Evolutionary conservation across 1,284 basidiomycete genomes (phyloP).

Genomic region (Cryptococcus sp.): DNA sequence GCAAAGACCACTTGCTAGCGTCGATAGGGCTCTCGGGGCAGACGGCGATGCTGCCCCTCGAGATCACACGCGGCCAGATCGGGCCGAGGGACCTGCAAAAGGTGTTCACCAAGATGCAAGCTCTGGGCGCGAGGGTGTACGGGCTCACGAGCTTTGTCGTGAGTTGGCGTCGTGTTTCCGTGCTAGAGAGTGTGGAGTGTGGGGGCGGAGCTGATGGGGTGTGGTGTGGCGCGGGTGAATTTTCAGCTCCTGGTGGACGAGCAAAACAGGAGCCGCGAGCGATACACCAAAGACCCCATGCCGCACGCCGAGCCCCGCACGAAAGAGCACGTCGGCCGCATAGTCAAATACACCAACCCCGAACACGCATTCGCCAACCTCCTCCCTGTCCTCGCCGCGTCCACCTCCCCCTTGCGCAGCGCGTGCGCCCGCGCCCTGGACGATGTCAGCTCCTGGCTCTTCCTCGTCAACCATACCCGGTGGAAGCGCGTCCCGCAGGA

Average conservation of each 20-base stretch:
- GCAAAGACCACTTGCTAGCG: conserved; percentile 29
- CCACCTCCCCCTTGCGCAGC: conserved; percentile 53
- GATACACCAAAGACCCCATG: conserved; percentile 8
- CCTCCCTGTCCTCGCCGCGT: conserved; percentile 54
- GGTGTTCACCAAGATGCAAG: conserved; percentile 40
- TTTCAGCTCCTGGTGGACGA: conserved; percentile 42
- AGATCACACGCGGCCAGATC: conserved; percentile 51
- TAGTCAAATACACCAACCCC: conserved; percentile 17
- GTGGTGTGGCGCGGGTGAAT: too few species aligned
- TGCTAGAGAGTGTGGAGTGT: too few species aligned
- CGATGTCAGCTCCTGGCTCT: conserved; percentile 48
- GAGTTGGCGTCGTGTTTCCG: conserved; percentile 9
- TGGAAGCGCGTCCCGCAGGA: conserved; percentile 47
- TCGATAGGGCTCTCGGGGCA: conserved; percentile 32
- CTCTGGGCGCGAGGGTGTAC: conserved; percentile 34
- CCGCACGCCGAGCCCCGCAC: conserved; percentile 13
- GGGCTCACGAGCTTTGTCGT: conserved; percentile 40
- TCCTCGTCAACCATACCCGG: conserved; percentile 55
- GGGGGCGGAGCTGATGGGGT: too few species aligned
- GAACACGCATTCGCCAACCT: conserved; percentile 45
- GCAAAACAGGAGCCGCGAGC: conserved; percentile 15
- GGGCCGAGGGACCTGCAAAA: conserved; percentile 46
- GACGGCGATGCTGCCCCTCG: conserved; percentile 48
- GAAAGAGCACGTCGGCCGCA: conserved; percentile 8
- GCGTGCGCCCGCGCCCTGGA: conserved; percentile 49